Evolutionary conservation across 345 rosid species (phyloP), one percentile per base, ranked within the genome.

Genomic region (Kernera saxatilis): DNA sequence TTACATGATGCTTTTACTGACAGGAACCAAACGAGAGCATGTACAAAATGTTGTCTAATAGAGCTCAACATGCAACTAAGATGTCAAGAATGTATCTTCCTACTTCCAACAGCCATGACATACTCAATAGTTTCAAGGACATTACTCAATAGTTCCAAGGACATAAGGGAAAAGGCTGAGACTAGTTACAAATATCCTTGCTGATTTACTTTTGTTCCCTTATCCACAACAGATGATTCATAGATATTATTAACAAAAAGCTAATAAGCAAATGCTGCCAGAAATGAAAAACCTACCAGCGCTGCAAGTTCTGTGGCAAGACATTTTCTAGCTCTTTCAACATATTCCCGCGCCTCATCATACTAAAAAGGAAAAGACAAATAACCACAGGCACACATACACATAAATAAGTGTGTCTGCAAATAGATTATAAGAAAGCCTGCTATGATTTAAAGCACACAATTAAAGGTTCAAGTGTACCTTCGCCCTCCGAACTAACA

Each of bases 251-350:
- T 10, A 37, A 27, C 59, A 67, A 50, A 50, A 56, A 51, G 32
- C 17, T 59, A 46, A 33, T 26, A 46, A 1, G 59, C 25, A 60
- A 62, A 45, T 69, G 36, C 56, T 55, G 55, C 58, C 36, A 73
- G 62, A 43, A 30, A 43, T 43, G 62, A 69, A 61, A 85, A 41
- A 43, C 85, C 70, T 73, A 94, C 99, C 96, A 94, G 81, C 64
- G 99, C 99, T 76, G 99, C 98, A 80, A 94, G 96, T 80, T 91
- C 99, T 9, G 99, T 94, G 67, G 98, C 99, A 69, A 94, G 84
- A 83, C 92, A 94, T 79, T 89, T 91, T 71, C 99, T 81, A 58
- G 99, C 96, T 77, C 96, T 86, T 77, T 94, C 99, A 57, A 94
- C 93, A 76, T 88, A 91, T 67, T 85, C 95, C 15, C 88, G 96